These are phyloP conservation scores for Trypanosomatidae sp. DNA, from an alignment of 208 protist genomes.

Conservation along the genomic window DNA sequence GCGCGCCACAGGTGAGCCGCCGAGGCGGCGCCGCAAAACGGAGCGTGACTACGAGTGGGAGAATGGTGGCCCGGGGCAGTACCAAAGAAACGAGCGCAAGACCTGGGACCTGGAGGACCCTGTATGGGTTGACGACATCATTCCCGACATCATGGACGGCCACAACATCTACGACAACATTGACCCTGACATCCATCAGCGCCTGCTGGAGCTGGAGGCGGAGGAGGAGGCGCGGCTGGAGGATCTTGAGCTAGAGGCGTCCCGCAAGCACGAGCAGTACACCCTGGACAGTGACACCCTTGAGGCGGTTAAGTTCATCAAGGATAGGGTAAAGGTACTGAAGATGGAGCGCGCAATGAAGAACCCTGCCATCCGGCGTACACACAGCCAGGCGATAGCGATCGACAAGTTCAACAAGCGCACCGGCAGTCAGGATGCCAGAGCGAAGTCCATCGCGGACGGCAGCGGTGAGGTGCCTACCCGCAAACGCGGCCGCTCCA, in stretches of 20 bases:
- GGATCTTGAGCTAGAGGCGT: conserved; percentile 94
- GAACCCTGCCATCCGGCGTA: conserved; percentile 88
- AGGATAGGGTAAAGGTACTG: conserved; percentile 87
- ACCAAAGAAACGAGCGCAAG: conserved; percentile 88
- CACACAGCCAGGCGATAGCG: conserved; percentile 65
- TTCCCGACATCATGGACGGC: conserved; percentile 99
- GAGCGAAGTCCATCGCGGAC: conserved; percentile 40
- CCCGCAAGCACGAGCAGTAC: conserved; percentile 59
- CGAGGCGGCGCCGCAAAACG: conserved; percentile 69
- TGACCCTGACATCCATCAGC: conserved; percentile 98
- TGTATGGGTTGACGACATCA: conserved; percentile 98
- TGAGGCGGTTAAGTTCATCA: conserved; percentile 87
- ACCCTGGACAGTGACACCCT: conserved; percentile 70
- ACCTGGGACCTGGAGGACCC: conserved; percentile 92
- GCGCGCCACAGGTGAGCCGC: conserved; percentile 31
- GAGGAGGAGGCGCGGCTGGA: conserved; percentile 92
- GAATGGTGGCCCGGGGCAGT: conserved; percentile 93
- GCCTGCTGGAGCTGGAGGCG: conserved; percentile 90
- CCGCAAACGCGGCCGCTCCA: conserved; percentile 73
- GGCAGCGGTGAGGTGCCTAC: conserved; percentile 25
- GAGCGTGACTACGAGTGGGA: conserved; percentile 93
- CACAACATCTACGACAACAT: conserved; percentile 99
- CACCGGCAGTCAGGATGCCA: conserved; percentile 74
- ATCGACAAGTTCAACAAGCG: conserved; percentile 89
- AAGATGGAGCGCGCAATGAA: conserved; percentile 92